phyloP scores from a whole-genome alignment of 805 yeast species.

The Monosporozyma servazzii region DNA sequence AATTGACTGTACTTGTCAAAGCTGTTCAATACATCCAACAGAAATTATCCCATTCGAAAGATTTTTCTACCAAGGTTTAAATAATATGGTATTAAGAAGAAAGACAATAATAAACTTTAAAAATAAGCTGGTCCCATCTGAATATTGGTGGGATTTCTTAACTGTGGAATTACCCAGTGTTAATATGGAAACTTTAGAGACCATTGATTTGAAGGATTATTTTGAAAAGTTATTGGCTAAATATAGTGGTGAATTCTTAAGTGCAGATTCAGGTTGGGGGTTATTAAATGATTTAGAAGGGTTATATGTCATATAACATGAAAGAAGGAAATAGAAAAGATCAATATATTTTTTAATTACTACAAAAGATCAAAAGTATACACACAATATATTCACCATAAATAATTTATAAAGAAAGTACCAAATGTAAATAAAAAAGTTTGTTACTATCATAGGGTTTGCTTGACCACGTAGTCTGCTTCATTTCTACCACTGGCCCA shows the following conservation, averaged over 20 bases:
- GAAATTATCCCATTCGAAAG: conserved; percentile 23
- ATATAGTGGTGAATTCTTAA: conserved; percentile 13
- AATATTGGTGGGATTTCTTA: conserved; percentile 29
- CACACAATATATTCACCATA: background rate
- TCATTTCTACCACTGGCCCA: conserved; percentile 66
- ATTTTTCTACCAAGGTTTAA: conserved; percentile 20
- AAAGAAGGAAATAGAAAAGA: background rate
- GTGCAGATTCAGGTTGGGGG: conserved; percentile 6
- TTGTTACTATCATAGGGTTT: background rate
- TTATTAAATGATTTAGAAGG: conserved; percentile 9
- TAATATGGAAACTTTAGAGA: conserved; percentile 14
- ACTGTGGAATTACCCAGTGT: conserved; percentile 21
- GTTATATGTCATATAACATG: conserved; percentile 8
- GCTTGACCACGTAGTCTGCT: conserved; percentile 31
- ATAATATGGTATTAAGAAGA: conserved; percentile 18
- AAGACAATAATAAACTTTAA: conserved; percentile 23
- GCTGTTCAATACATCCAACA: conserved; percentile 21
- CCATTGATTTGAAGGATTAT: conserved; percentile 20
- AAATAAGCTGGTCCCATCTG: conserved; percentile 25
- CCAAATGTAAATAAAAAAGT: background rate
- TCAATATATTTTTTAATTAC: background rate
- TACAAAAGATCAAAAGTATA: background rate
- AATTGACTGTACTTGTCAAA: conserved; percentile 17
- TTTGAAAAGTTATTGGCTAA: conserved; percentile 20
- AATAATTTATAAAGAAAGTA: background rate